A percentile compares a stretch with the other conserved stretches of the same genome.
Conservation (phyloP, 1,284 basidiomycete species). For the Puccinia coronata region DNA sequence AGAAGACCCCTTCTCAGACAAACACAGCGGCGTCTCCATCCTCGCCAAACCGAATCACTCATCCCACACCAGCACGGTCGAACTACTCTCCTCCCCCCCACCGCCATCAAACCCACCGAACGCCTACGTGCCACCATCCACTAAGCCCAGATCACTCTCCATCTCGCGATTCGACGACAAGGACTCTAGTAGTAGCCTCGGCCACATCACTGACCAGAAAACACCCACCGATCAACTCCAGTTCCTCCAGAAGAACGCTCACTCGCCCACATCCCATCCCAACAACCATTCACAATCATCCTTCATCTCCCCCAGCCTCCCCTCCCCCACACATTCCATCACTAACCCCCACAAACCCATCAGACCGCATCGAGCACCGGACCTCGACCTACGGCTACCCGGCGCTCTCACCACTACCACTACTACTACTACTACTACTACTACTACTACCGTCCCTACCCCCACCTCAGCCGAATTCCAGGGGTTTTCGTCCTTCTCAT, state of each 20-base stretch:
- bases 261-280: not conserved
- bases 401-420: no score
- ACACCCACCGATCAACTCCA: not conserved
- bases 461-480: not conserved
- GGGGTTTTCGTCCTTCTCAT: no score
- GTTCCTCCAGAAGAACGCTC: not conserved
- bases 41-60: not conserved
- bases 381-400: slow-evolving; percentile 40
- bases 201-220: not conserved
- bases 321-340: slow-evolving; percentile 16
- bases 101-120: not conserved
- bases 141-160: slow-evolving; percentile 23
- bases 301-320: not conserved
- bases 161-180: slow-evolving; percentile 15
- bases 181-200: not conserved
- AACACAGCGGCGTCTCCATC: not conserved
- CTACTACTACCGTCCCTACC: not conserved
- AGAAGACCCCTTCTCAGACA: slow-evolving; percentile 44
- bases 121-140: slow-evolving; percentile 21
- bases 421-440: no score
- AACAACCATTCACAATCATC: not conserved
- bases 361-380: slow-evolving; percentile 43
- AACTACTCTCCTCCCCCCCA: not conserved
- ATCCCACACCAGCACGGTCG: not conserved
- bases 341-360: not conserved